phyloP scores from a whole-genome alignment of 495 filamentous ascomycete species.

The Chaetomium cochliodes region DNA sequence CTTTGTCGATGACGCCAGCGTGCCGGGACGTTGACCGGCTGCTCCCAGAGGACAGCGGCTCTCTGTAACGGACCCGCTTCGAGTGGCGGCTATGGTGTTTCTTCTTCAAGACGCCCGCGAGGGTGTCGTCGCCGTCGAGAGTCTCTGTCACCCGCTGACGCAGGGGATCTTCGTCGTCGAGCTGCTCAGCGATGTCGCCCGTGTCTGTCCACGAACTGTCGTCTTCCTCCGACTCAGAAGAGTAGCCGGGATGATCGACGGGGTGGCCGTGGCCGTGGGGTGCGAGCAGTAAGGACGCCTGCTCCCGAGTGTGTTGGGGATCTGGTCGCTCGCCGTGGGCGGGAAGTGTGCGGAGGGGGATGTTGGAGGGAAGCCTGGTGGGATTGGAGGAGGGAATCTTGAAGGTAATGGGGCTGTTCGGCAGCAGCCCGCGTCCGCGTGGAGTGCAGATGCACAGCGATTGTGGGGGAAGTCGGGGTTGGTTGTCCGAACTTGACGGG shows the following conservation, averaged over 20 bases:
- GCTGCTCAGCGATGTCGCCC: slow-evolving; percentile 88
- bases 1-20: slow-evolving; percentile 61
- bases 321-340: slow-evolving; percentile 33
- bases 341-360: slow-evolving; percentile 59
- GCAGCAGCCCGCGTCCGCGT: slow-evolving; percentile 59
- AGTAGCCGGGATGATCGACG: slow-evolving; percentile 34
- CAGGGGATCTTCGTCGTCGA: slow-evolving; percentile 77
- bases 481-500: slow-evolving; percentile 18
- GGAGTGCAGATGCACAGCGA: slow-evolving; percentile 21
- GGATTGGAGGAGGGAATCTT: slow-evolving; percentile 57
- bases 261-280: slow-evolving; percentile 36
- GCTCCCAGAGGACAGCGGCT: slow-evolving; percentile 26
- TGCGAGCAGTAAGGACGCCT: slow-evolving; percentile 45
- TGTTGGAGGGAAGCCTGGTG: slow-evolving; percentile 58
- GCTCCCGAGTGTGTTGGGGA: slow-evolving; percentile 29
- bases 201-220: slow-evolving; percentile 86
- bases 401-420: slow-evolving; percentile 54
- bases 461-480: not conserved
- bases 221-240: slow-evolving; percentile 32
- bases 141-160: slow-evolving; percentile 62
- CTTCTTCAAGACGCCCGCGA: slow-evolving; percentile 49
- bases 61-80: slow-evolving; percentile 51
- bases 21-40: slow-evolving; percentile 29
- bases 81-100: slow-evolving; percentile 31
- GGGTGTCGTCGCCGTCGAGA: slow-evolving; percentile 59